A percentile compares a stretch with the other conserved stretches of the same genome.
Conservation (phyloP, 768 basidiomycete species). For the Leccinum imitatum region DNA sequence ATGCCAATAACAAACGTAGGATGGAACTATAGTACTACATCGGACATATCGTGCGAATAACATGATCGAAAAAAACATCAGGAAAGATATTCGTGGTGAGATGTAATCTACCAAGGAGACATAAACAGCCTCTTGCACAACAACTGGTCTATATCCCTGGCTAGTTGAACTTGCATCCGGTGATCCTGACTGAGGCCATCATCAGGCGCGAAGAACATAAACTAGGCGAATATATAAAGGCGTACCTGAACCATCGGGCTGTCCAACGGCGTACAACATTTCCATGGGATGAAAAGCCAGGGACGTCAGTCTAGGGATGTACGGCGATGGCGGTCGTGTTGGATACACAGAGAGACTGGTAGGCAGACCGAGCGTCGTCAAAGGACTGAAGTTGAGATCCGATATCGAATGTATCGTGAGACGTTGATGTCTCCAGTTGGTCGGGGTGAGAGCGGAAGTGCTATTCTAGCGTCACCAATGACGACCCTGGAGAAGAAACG, state of each 20-base stretch:
- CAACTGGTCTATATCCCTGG: neutral
- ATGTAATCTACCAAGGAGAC: constrained; percentile 9
- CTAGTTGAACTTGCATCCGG: constrained; percentile 52
- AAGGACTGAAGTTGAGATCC: constrained; percentile 25
- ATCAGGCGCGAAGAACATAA: constrained; percentile 6
- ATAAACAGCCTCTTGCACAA: neutral
- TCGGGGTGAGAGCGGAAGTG: constrained; percentile 57
- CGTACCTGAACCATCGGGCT: constrained; percentile 65
- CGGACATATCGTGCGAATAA: constrained; percentile 13
- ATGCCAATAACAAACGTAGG: neutral
- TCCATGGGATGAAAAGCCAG: constrained; percentile 77
- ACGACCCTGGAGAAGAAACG: neutral
- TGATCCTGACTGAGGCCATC: constrained; percentile 46
- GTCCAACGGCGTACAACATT: constrained; percentile 78
- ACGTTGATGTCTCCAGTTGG: constrained; percentile 67
- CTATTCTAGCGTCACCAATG: constrained; percentile 32
- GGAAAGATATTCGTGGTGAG: constrained; percentile 14
- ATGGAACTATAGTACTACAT: neutral
- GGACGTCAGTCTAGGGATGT: constrained; percentile 57
- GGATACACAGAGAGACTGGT: constrained; percentile 58
- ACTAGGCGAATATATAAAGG: neutral
- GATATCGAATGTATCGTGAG: constrained; percentile 59
- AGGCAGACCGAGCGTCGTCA: constrained; percentile 46
- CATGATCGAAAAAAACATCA: constrained; percentile 6
- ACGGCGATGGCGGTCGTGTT: constrained; percentile 57